These are phyloP conservation scores for Paecilomyces sp. DNA, from an alignment of 2,329 filamentous ascomycete genomes.

Conservation along the genomic window DNA sequence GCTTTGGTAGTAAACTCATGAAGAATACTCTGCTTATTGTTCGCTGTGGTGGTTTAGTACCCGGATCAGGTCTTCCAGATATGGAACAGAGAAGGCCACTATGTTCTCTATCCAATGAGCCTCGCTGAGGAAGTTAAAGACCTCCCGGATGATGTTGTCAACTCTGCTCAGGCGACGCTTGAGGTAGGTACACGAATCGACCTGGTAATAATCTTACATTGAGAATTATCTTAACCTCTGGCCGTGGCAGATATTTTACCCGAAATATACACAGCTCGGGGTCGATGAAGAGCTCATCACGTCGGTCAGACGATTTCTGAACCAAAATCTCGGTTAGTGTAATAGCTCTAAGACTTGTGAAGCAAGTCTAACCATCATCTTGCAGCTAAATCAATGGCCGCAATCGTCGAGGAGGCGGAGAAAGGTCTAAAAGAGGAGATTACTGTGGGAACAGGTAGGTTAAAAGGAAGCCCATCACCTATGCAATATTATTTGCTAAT, in stretches of 20 bases:
- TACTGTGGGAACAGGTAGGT: background rate
- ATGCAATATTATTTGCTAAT: background rate
- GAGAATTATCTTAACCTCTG: background rate
- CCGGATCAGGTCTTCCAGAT: background rate
- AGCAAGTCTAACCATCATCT: background rate
- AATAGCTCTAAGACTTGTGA: background rate
- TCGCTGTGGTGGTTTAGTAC: background rate
- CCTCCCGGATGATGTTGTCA: background rate
- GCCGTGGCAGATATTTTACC: background rate
- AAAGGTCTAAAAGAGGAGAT: background rate
- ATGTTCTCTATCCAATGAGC: background rate
- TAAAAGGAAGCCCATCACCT: background rate
- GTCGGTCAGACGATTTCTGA: background rate
- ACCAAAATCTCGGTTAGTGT: background rate
- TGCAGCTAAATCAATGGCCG: background rate
- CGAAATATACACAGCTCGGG: background rate
- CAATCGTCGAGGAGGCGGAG: background rate
- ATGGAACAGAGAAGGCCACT: background rate
- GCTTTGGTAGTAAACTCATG: background rate
- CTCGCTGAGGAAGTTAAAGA: background rate
- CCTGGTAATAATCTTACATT: background rate
- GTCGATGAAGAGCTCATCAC: background rate
- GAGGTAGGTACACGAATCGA: background rate
- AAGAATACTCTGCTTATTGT: background rate
- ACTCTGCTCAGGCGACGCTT: background rate